Conservation (phyloP, 23 red algal species). For the Gracilaria gracilis region DNA sequence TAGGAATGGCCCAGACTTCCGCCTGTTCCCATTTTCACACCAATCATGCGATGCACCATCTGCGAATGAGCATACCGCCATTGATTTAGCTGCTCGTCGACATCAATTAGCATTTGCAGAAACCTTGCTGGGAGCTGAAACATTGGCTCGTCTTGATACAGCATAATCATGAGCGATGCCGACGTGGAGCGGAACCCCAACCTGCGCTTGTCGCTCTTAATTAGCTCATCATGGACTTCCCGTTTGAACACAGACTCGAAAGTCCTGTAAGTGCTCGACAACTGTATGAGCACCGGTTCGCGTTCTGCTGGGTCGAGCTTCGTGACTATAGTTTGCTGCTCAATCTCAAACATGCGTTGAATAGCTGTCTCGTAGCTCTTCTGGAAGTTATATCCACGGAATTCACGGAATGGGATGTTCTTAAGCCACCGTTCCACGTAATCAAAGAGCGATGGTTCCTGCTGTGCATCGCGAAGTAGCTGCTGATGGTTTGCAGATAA, state of each 20-base stretch:
- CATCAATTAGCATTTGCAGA: constrained; percentile 87
- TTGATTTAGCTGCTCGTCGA: constrained; percentile 94
- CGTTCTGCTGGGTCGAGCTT: constrained; percentile 66
- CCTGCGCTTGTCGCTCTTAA: constrained; percentile 62
- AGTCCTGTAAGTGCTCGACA: constrained; percentile 68
- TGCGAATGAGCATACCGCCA: constrained; percentile 98
- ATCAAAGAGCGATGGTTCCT: constrained; percentile 92
- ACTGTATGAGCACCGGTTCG: constrained; percentile 59
- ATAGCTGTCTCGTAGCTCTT: constrained; percentile 82
- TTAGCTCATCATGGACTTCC: constrained; percentile 88
- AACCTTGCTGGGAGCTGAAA: constrained; percentile 91
- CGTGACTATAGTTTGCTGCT: constrained; percentile 72
- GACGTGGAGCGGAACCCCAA: constrained; percentile 93
- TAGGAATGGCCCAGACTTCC: constrained; percentile 93
- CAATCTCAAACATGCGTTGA: constrained; percentile 88
- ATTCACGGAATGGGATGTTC: constrained; percentile 95
- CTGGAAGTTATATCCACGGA: constrained; percentile 93
- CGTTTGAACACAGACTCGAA: constrained; percentile 90
- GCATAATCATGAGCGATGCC: constrained; percentile 94
- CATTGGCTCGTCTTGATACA: constrained; percentile 98
- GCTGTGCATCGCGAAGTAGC: constrained; percentile 75
- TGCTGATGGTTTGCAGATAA: constrained; percentile 76
- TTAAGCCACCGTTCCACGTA: constrained; percentile 93
- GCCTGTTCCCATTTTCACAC: constrained; percentile 92
- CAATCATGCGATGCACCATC: constrained; percentile 99